These are phyloP conservation scores for Phytophthora sojae DNA, from an alignment of 352 stramenopile species.

Conservation along the genomic window DNA sequence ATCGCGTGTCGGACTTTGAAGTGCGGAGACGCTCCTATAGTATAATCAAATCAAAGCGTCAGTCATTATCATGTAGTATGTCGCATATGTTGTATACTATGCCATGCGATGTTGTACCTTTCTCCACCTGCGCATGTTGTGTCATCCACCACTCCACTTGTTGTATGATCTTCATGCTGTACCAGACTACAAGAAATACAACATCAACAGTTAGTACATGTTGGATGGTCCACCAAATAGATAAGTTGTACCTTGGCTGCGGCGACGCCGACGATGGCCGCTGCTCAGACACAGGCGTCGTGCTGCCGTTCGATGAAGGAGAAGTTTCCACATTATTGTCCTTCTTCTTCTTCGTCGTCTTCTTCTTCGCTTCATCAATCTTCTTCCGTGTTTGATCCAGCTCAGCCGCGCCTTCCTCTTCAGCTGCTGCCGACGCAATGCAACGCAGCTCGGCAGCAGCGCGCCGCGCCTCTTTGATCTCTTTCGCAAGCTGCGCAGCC, in stretches of 20 bases:
- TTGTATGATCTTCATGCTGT: background rate
- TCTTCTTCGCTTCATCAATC: background rate
- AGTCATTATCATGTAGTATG: background rate
- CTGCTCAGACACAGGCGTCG: background rate
- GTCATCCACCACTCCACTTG: background rate
- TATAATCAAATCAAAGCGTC: background rate
- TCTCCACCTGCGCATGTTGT: background rate
- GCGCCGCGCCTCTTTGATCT: background rate
- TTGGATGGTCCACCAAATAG: background rate
- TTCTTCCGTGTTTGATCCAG: background rate
- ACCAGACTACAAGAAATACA: background rate
- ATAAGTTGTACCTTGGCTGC: background rate
- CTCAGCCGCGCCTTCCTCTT: background rate
- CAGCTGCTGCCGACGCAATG: background rate
- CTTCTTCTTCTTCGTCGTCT: background rate
- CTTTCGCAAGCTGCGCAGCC: background rate
- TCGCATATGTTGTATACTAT: background rate
- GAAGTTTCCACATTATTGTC: too few species aligned
- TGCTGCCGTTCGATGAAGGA: background rate
- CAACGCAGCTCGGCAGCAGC: background rate
- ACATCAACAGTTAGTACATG: constrained; percentile 1
- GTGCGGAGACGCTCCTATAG: background rate
- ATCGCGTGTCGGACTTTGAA: background rate
- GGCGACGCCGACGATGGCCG: background rate
- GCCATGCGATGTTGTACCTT: background rate